These are phyloP conservation scores for Zygosaccharomyces pseudorouxii DNA, from an alignment of 805 yeast species.

Conservation along the genomic window DNA sequence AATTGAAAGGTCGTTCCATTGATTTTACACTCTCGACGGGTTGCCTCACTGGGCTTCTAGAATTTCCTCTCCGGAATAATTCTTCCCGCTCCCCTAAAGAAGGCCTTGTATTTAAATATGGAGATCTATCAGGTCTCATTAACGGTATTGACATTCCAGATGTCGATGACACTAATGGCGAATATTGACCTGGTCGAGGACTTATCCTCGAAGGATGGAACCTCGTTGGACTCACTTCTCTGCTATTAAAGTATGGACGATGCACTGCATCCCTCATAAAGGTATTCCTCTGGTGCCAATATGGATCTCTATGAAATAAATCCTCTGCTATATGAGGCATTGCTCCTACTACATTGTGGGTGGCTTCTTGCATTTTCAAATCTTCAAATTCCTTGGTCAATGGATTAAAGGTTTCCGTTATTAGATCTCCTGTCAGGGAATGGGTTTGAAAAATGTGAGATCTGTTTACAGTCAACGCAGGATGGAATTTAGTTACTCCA, in stretches of 20 bases:
- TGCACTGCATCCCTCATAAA: not conserved
- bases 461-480: constrained; percentile 30
- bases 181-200: constrained; percentile 10
- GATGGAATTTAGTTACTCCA: constrained; percentile 28
- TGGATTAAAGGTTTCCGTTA: constrained; percentile 34
- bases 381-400: constrained; percentile 27
- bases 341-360: constrained; percentile 10
- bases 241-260: constrained; percentile 1
- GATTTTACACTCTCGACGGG: not conserved
- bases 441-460: constrained; percentile 49
- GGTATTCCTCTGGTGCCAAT: constrained; percentile 4
- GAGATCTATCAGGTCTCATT: constrained; percentile 5
- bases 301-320: constrained; percentile 8
- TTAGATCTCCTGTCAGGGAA: constrained; percentile 36
- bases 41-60: constrained; percentile 12
- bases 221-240: constrained; percentile 5
- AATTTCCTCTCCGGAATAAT: constrained; percentile 5
- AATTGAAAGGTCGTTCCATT: not conserved
- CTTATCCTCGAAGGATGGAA: constrained; percentile 2
- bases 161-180: constrained; percentile 9
- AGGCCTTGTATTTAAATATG: constrained; percentile 5
- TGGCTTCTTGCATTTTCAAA: not conserved
- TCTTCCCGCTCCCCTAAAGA: constrained; percentile 1
- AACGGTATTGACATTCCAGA: constrained; percentile 11
- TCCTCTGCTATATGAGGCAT: constrained; percentile 3